phyloP scores from a whole-genome alignment of 129 eudicot genomes.

The Flaveria sonorensis region DNA sequence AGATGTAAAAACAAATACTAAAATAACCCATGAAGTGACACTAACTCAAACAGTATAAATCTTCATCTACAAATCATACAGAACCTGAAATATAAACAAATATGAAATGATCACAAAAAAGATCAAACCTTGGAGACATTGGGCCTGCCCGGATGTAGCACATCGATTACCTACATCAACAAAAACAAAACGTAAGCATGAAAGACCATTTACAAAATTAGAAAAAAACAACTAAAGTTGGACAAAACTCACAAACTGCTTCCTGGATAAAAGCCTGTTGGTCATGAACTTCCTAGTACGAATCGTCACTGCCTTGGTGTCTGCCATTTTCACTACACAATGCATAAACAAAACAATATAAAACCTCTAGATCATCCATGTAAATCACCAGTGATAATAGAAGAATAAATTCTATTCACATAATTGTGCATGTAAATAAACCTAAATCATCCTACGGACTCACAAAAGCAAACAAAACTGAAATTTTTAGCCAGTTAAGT shows the following conservation, averaged over 20 bases:
- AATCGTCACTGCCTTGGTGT: constrained; percentile 64
- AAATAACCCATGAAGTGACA: not conserved
- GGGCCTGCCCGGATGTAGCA: constrained; percentile 71
- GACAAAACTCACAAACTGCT: constrained; percentile 57
- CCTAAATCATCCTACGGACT: not conserved
- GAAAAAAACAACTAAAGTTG: not conserved
- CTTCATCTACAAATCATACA: not conserved
- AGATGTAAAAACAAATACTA: not conserved
- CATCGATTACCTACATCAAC: constrained; percentile 58
- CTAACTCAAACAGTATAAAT: not conserved
- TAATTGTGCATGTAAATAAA: not conserved
- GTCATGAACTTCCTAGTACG: constrained; percentile 82
- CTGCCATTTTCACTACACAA: constrained; percentile 54
- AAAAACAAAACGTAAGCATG: not conserved
- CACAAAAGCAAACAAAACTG: not conserved
- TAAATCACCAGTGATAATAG: not conserved
- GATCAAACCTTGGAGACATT: constrained; percentile 67
- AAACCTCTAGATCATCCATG: not conserved
- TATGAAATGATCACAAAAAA: not conserved
- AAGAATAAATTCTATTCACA: not conserved
- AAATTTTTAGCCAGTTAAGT: not conserved
- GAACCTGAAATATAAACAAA: not conserved
- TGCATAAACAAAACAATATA: not conserved
- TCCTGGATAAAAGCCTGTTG: constrained; percentile 67
- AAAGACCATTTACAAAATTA: not conserved